These are phyloP conservation scores for Euclidium syriacum DNA, from an alignment of 345 rosid species.

Conservation along the genomic window DNA sequence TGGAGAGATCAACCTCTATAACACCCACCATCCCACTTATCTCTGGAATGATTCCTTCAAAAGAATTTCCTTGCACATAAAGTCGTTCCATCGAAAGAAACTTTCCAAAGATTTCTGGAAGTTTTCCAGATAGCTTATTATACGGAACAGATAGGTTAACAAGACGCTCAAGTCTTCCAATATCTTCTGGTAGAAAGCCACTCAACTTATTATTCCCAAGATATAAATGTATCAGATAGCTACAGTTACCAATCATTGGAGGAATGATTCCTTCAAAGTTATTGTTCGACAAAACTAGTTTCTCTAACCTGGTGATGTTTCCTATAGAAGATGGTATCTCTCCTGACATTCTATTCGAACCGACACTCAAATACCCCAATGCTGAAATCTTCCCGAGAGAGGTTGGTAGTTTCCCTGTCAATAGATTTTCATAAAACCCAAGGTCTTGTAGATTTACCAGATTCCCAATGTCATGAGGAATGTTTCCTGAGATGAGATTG, in stretches of 20 bases:
- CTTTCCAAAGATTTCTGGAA: too few relatives aligned
- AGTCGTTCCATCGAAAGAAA: too few relatives aligned
- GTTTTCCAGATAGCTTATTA: too few relatives aligned
- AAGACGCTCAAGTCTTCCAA: too few relatives aligned
- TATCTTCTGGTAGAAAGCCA: too few relatives aligned
- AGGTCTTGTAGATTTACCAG: neutral
- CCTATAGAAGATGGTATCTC: slow-evolving; percentile 17
- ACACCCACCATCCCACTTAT: too few relatives aligned
- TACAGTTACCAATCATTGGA: slow-evolving; percentile 7
- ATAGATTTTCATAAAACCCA: neutral
- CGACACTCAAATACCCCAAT: neutral
- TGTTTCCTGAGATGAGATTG: slow-evolving; percentile 1
- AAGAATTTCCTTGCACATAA: too few relatives aligned
- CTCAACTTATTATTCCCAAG: neutral
- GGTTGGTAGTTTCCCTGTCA: neutral
- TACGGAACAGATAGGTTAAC: too few relatives aligned
- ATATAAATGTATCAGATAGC: neutral
- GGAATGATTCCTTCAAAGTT: slow-evolving; percentile 10
- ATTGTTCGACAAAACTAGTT: neutral
- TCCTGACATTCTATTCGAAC: slow-evolving; percentile 10
- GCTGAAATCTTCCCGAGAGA: slow-evolving; percentile 4
- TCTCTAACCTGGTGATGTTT: slow-evolving; percentile 1
- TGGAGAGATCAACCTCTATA: too few relatives aligned
- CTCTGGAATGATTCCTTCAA: too few relatives aligned
- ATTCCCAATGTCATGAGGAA: slow-evolving; percentile 13